Evolutionary conservation across 805 yeast species (phyloP).

Genomic region (Millerozyma miso): DNA sequence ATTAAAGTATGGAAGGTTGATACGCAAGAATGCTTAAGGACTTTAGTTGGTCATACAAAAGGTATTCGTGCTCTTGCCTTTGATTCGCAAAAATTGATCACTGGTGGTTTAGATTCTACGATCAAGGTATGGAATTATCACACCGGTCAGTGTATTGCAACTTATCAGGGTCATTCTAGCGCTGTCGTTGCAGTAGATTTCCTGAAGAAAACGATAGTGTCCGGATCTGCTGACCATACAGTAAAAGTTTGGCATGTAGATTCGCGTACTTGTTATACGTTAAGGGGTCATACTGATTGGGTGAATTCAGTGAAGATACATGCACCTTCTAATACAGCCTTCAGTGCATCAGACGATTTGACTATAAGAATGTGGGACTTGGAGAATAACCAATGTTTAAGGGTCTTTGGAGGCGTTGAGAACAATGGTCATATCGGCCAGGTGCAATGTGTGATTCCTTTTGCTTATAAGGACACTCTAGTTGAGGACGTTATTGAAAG

Average conservation of each 20-base stretch:
- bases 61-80: conserved; percentile 84
- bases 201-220: conserved; percentile 72
- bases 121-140: conserved; percentile 95
- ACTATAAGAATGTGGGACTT: conserved; percentile 96
- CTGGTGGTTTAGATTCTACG: conserved; percentile 88
- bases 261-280: conserved; percentile 84
- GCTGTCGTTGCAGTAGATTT: conserved; percentile 84
- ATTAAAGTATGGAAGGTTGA: conserved; percentile 91
- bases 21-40: conserved; percentile 69
- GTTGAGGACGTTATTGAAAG: conserved; percentile 43
- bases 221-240: conserved; percentile 90
- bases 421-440: conserved; percentile 88
- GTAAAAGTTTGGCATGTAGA: conserved; percentile 97
- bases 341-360: conserved; percentile 87
- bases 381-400: conserved; percentile 69
- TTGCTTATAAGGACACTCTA: conserved; percentile 62
- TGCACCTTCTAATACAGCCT: conserved; percentile 69
- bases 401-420: conserved; percentile 71
- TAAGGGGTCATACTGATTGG: conserved; percentile 91
- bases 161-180: conserved; percentile 89
- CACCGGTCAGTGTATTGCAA: conserved; percentile 90
- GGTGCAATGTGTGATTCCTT: conserved; percentile 87
- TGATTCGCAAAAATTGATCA: conserved; percentile 83
- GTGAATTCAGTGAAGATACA: conserved; percentile 89
- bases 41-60: conserved; percentile 83